These are phyloP conservation scores for Eucalyptus lansdowneana DNA, from an alignment of 345 rosid genomes.

Conservation along the genomic window DNA sequence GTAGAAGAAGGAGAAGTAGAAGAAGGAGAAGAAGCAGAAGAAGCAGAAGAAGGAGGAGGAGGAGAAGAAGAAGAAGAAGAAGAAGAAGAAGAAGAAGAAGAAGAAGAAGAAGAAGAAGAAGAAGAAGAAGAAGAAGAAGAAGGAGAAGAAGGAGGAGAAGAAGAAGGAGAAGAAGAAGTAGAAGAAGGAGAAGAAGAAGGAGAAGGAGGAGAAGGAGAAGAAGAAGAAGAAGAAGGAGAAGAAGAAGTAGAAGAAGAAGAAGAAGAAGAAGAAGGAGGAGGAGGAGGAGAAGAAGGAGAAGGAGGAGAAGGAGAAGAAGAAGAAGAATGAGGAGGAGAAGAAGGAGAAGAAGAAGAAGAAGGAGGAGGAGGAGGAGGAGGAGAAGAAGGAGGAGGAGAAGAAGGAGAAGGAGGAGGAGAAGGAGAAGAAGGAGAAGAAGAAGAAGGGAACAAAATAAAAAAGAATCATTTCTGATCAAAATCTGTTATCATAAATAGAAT, in stretches of 20 bases:
- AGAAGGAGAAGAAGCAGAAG: rapidly evolving
- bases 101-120: rapidly evolving
- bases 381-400: no score
- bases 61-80: rapidly evolving
- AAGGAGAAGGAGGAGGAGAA: rapidly evolving
- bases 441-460: no score
- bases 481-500: no score
- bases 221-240: rapidly evolving
- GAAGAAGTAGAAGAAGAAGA: rapidly evolving
- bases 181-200: rapidly evolving
- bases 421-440: rapidly evolving
- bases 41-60: rapidly evolving
- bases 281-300: rapidly evolving
- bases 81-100: no score
- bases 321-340: rapidly evolving
- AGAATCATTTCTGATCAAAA: no score
- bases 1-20: rapidly evolving
- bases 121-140: rapidly evolving
- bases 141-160: no score
- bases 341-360: rapidly evolving
- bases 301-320: rapidly evolving
- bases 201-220: rapidly evolving
- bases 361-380: rapidly evolving
- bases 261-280: rapidly evolving
- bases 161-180: rapidly evolving